Conservation (phyloP, 78 protist species). For the Dictyostelium intermedium region DNA sequence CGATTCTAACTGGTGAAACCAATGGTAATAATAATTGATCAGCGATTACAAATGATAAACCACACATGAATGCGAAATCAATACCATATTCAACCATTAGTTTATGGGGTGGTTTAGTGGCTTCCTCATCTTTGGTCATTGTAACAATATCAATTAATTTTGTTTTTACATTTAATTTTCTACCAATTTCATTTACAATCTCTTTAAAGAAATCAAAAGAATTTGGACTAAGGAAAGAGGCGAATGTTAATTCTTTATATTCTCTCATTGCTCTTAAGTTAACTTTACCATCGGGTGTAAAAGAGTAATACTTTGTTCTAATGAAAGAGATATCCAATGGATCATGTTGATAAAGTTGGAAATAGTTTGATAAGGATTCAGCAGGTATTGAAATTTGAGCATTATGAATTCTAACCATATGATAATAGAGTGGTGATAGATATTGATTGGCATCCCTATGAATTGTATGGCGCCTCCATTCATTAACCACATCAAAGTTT, state of each 20-base stretch:
- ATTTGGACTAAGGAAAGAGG: neutral
- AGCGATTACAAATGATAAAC: neutral
- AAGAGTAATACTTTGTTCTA: conserved; percentile 15
- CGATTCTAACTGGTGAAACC: neutral
- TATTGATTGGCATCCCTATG: conserved; percentile 1
- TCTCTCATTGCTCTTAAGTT: neutral
- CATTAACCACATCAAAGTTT: neutral
- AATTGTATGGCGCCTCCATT: conserved; percentile 9
- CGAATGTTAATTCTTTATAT: neutral
- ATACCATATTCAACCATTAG: neutral
- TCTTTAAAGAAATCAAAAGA: neutral
- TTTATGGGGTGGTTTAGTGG: neutral
- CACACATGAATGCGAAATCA: conserved; percentile 28
- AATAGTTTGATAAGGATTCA: neutral
- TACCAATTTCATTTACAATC: neutral
- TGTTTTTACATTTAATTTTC: neutral
- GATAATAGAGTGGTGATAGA: conserved; percentile 16
- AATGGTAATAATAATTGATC: neutral
- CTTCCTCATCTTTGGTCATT: neutral
- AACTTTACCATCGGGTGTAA: neutral
- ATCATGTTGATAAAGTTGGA: neutral
- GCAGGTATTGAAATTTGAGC: neutral
- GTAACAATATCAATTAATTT: neutral
- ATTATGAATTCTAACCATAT: conserved; percentile 17
- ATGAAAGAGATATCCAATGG: neutral